Conservation (phyloP, 1,284 basidiomycete species). For the Flammula alnicola region DNA sequence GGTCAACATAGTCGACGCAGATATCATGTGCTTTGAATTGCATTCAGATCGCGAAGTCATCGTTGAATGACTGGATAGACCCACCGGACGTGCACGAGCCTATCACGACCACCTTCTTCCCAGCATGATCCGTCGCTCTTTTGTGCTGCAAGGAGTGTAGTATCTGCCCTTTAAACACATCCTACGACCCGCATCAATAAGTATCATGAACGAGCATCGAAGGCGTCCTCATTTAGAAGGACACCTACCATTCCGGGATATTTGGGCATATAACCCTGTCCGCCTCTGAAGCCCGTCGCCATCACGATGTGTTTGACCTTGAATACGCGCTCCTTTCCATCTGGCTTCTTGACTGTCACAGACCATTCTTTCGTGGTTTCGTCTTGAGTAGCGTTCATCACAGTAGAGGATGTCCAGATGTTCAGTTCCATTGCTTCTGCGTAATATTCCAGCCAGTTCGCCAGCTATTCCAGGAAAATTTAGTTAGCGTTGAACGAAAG, state of each 20-base stretch:
- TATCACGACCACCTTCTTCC: conserved; percentile 66
- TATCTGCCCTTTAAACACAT: conserved; percentile 57
- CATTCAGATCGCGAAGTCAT: background rate
- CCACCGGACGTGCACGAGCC: conserved; percentile 67
- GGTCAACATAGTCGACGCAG: conserved; percentile 33
- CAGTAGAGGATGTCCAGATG: conserved; percentile 63
- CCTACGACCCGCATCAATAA: conserved; percentile 33
- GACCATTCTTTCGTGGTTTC: conserved; percentile 55
- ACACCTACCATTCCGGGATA: conserved; percentile 42
- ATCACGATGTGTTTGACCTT: conserved; percentile 62
- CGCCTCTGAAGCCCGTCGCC: conserved; percentile 63
- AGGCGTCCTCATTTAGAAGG: background rate
- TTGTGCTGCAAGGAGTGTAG: conserved; percentile 60
- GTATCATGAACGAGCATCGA: background rate
- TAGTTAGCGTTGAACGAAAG: background rate
- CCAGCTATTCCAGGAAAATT: background rate
- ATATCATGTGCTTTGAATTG: conserved; percentile 36
- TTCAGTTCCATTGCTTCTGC: conserved; percentile 67
- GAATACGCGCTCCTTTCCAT: conserved; percentile 52
- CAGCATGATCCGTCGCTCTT: conserved; percentile 51
- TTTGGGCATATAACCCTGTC: conserved; percentile 51
- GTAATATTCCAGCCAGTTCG: conserved; percentile 71
- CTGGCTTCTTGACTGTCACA: conserved; percentile 46
- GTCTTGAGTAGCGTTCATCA: conserved; percentile 50
- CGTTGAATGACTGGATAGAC: background rate